These are phyloP conservation scores for Pythium dissimile DNA, from an alignment of 352 stramenopile species.

Conservation along the genomic window DNA sequence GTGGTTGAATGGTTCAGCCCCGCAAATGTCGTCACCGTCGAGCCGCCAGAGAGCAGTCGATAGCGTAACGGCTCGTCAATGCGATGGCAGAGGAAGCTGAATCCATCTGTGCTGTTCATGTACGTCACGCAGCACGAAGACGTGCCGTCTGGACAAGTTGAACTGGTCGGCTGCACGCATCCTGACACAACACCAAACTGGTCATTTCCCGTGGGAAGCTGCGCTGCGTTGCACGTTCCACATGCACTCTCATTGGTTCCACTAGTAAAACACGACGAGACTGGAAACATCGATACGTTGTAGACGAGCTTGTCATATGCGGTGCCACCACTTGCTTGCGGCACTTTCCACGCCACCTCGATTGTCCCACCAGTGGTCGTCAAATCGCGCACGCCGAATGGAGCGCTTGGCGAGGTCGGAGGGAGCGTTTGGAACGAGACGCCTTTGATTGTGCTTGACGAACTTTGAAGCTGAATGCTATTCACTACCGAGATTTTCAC, in stretches of 20 bases:
- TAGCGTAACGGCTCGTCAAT: slow-evolving; percentile 8
- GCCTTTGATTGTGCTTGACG: slow-evolving; percentile 8
- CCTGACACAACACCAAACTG: slow-evolving; percentile 22
- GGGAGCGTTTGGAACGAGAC: slow-evolving; percentile 40
- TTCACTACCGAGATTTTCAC: slow-evolving; percentile 51
- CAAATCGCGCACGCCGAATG: slow-evolving; percentile 26
- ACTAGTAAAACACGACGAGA: slow-evolving; percentile 31
- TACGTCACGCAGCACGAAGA: slow-evolving; percentile 39
- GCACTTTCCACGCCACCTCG: slow-evolving; percentile 50
- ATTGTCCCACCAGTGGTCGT: slow-evolving; percentile 38
- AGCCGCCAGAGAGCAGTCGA: slow-evolving; percentile 22
- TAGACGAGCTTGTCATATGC: slow-evolving; percentile 34
- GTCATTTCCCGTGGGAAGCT: slow-evolving; percentile 8
- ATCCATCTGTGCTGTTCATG: slow-evolving; percentile 11
- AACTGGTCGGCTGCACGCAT: slow-evolving; percentile 21
- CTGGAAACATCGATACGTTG: slow-evolving; percentile 33
- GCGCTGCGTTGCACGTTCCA: slow-evolving; percentile 28
- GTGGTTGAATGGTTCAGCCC: slow-evolving; percentile 40
- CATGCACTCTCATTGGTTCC: slow-evolving; percentile 17
- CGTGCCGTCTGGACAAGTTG: slow-evolving; percentile 35
- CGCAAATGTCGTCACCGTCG: slow-evolving; percentile 38
- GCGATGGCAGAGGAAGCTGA: slow-evolving; percentile 25
- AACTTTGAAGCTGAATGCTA: slow-evolving; percentile 23
- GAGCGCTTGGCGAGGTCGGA: slow-evolving; percentile 28
- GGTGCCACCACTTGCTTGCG: slow-evolving; percentile 34